Evolutionary conservation across 306 rosid species (phyloP), one percentile per base, ranked within the genome.

Genomic region (Prunus kanzakura): DNA sequence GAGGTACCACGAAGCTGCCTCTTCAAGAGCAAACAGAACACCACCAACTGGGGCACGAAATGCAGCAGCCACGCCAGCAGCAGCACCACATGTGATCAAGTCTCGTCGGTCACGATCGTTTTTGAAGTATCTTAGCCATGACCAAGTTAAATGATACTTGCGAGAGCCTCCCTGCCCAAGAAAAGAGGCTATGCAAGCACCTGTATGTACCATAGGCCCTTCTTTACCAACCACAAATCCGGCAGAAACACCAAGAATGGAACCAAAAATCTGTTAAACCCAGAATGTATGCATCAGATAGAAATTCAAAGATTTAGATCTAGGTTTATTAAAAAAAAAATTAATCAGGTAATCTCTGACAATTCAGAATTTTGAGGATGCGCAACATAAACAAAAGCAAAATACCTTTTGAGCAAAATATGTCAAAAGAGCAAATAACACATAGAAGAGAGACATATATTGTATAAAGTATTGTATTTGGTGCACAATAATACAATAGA

Each of bases 121-220:
- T 80, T 91, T 93, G 77, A 90, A 89, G 87, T 84, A 80, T 79
- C 86, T 86, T 19, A 93, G 93, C 92, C 93, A 87, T 57, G 82
- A 87, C 94, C 94, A 93, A 13, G 98, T 90, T 75, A 93, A 63
- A 38, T 84, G 82, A 62, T 93, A 89, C 80, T 87, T 93, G 50
- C 65, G 79, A 61, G 97, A 93, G 72, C 96, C 96, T 29, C 94
- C 96, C 72, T 91, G 98, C 64, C 96, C 96, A 32, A 93, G 96
- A 71, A 93, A 82, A 73, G 88, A 83, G 73, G 90, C 96, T 77
- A 93, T 85, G 84, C 98, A 93, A 32, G 98, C 90, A 85, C 98
- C 98, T 16, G 98, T 90, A 66, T 93, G 98, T 49, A 93, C 98
- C 96, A 93, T 90, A 32, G 98, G 98, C 30, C 98, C 98, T 89